A percentile compares a stretch with the other conserved stretches of the same genome.
Evolutionary conservation across 2,329 filamentous ascomycete species (phyloP).

Genomic region (Neobulgaria alba): DNA sequence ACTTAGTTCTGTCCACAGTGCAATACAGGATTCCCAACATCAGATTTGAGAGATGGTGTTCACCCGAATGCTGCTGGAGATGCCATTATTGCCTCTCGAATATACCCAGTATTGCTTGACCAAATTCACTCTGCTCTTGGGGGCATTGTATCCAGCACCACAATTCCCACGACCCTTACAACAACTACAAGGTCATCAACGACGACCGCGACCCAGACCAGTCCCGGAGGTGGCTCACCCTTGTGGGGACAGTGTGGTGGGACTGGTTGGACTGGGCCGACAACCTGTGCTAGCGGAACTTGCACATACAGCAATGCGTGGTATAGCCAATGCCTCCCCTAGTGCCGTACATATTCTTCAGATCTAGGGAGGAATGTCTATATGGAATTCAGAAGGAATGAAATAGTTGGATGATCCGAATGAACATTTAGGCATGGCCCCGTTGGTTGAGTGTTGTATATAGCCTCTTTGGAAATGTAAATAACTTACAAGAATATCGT

Average conservation of each 20-base stretch:
- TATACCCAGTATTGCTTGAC: neutral
- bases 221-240: neutral
- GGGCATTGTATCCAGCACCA: no score
- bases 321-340: constrained; percentile 9
- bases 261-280: constrained; percentile 7
- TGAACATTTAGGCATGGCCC: no score
- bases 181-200: constrained; percentile 1
- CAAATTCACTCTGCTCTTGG: no score
- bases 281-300: constrained; percentile 4
- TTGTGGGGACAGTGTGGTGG: constrained; percentile 11
- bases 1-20: no score
- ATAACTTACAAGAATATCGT: no score
- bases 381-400: no score
- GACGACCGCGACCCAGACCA: constrained; percentile 6
- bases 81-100: neutral
- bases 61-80: neutral
- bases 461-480: no score
- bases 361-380: no score
- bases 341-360: no score
- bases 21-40: neutral
- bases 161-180: constrained; percentile 1
- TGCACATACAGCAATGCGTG: constrained; percentile 2
- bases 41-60: neutral
- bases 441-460: no score
- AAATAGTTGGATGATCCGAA: no score